phyloP scores from a whole-genome alignment of 768 basidiomycete genomes.

The Rhizopogon vulgaris region DNA sequence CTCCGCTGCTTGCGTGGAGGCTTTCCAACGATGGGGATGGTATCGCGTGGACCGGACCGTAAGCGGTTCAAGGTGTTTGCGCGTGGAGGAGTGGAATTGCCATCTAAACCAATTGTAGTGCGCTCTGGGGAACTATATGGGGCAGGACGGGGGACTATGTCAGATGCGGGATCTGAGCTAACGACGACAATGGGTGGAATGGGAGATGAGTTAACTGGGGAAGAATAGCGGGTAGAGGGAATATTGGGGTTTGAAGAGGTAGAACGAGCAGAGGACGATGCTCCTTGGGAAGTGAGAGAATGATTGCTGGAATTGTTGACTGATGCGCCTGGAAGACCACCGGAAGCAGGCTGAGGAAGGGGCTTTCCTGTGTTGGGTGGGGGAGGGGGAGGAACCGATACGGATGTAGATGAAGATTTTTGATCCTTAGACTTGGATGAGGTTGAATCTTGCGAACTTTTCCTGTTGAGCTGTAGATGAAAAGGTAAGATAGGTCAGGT shows the following conservation, averaged over 20 bases:
- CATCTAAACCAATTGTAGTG: conserved; percentile 40
- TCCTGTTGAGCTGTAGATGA: conserved; percentile 51
- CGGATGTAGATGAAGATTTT: conserved; percentile 39
- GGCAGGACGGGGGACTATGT: conserved; percentile 35
- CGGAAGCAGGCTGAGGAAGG: conserved; percentile 44
- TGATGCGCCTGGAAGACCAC: conserved; percentile 29
- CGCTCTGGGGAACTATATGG: conserved; percentile 44
- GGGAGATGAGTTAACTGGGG: conserved; percentile 36
- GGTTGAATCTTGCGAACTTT: conserved; percentile 58
- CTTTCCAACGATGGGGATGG: conserved; percentile 93
- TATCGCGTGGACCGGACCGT: conserved; percentile 85
- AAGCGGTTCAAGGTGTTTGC: conserved; percentile 67
- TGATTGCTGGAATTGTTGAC: conserved; percentile 33
- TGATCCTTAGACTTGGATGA: conserved; percentile 66
- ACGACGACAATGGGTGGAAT: conserved; percentile 86
- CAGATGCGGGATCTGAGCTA: conserved; percentile 58
- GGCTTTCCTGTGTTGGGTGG: conserved; percentile 63
- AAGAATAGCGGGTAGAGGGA: conserved; percentile 34
- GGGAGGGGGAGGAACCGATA: conserved; percentile 47
- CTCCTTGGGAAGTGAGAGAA: conserved; percentile 34
- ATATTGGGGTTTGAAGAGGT: conserved; percentile 31
- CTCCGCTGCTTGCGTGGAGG: conserved; percentile 97
- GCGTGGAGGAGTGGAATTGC: conserved; percentile 54
- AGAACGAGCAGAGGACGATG: conserved; percentile 36
- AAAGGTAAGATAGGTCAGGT: conserved; percentile 13